Percentiles rank a stretch among this genome's conserved stretches.
Conservation (phyloP, 441 rosid genomes). For the Omphalea diandra region DNA sequence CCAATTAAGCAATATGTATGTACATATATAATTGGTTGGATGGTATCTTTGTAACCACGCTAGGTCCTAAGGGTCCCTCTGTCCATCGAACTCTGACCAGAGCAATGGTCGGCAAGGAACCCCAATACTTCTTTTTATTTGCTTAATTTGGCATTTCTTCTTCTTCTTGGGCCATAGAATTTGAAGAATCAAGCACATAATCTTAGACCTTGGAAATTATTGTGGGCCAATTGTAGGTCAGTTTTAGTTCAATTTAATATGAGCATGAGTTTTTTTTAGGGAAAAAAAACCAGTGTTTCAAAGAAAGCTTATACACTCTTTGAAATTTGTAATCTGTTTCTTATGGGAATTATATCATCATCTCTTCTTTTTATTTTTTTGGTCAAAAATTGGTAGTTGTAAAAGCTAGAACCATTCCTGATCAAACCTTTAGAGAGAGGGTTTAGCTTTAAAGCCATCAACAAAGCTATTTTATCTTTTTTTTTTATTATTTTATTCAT, state of each 20-base stretch:
- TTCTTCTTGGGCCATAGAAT: neutral
- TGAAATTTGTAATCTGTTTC: slow-evolving; percentile 8
- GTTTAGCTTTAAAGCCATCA: slow-evolving; percentile 18
- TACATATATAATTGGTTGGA: neutral
- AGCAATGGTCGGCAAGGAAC: neutral
- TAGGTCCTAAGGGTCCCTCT: slow-evolving; percentile 20
- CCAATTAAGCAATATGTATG: slow-evolving; percentile 21
- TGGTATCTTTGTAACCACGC: slow-evolving; percentile 30
- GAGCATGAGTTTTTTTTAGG: neutral
- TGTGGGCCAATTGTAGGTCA: neutral
- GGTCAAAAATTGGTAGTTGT: slow-evolving; percentile 28
- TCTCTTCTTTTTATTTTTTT: slow-evolving; percentile 18
- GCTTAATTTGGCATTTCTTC: neutral
- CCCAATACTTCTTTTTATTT: neutral
- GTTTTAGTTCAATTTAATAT: slow-evolving; percentile 6
- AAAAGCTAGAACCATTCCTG: slow-evolving; percentile 11
- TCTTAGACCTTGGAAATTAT: slow-evolving; percentile 17
- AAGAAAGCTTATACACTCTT: neutral
- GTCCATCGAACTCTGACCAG: slow-evolving; percentile 8
- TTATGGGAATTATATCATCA: slow-evolving; percentile 16
- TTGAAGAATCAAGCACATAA: slow-evolving; percentile 10
- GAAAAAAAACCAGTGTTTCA: neutral
- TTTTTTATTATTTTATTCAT: slow-evolving; percentile 1
- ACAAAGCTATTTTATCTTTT: slow-evolving; percentile 9
- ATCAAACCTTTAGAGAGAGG: slow-evolving; percentile 15